Evolutionary conservation across 1,284 basidiomycete genomes (phyloP).

Genomic region (Trichosporon asahii): DNA sequence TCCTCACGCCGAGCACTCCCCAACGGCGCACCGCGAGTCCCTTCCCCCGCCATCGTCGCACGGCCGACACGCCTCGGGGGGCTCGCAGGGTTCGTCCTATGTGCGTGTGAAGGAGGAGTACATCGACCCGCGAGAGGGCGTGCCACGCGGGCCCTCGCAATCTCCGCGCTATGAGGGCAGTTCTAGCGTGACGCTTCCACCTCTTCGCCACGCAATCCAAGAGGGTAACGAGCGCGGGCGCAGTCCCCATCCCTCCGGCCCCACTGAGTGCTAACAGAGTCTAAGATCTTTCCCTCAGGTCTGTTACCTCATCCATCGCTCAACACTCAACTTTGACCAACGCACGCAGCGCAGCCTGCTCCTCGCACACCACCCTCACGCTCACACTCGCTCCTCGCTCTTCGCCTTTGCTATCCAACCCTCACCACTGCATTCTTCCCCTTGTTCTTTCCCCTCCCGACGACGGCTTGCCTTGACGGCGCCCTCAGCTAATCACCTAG

Average conservation of each 20-base stretch:
- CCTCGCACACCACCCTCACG: not conserved
- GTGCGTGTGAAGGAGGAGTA: slow-evolving; percentile 4
- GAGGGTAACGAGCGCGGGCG: slow-evolving; percentile 4
- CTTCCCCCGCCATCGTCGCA: slow-evolving; percentile 5
- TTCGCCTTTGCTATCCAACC: not conserved
- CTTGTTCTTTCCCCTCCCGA: slow-evolving; percentile 4
- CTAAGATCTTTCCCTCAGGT: not conserved
- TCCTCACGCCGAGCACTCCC: slow-evolving; percentile 6
- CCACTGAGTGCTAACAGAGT: slow-evolving; percentile 2
- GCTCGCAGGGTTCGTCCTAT: not conserved
- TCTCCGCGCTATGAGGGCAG: slow-evolving; percentile 2
- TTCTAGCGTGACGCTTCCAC: slow-evolving; percentile 17
- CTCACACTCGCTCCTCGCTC: not conserved
- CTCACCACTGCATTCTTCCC: not conserved
- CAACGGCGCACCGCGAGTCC: slow-evolving; percentile 11
- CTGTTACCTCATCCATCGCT: slow-evolving; percentile 10
- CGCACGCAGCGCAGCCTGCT: not conserved
- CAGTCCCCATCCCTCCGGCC: slow-evolving; percentile 1
- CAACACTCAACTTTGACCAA: slow-evolving; percentile 5
- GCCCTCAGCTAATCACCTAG: not conserved
- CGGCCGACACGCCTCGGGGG: not conserved
- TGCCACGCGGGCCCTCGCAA: not conserved
- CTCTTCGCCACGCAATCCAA: slow-evolving; percentile 10
- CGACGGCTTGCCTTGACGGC: slow-evolving; percentile 1
- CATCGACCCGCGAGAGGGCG: not conserved